These are phyloP conservation scores for Chaetothyriales sp. DNA, from an alignment of 2,329 filamentous ascomycete species.

Conservation along the genomic window DNA sequence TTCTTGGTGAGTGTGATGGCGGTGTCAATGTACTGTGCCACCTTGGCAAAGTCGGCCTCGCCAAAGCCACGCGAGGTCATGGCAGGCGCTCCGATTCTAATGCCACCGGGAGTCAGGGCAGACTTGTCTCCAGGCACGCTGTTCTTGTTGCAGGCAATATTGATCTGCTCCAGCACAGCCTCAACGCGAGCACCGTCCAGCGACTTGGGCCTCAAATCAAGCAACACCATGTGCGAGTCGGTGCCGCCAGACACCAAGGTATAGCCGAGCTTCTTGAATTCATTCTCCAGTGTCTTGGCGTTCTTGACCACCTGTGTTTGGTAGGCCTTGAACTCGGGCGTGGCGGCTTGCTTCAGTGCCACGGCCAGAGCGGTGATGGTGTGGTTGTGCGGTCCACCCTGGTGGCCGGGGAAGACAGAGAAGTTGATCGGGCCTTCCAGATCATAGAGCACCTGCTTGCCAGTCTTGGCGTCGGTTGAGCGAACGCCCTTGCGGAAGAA, in stretches of 20 bases:
- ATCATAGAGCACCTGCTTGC: slow-evolving; percentile 80
- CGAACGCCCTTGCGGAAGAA: slow-evolving; percentile 98
- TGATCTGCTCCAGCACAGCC: slow-evolving; percentile 76
- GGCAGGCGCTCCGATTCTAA: slow-evolving; percentile 87
- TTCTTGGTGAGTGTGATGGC: slow-evolving; percentile 73
- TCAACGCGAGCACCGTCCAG: slow-evolving; percentile 90
- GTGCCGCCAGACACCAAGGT: slow-evolving; percentile 91
- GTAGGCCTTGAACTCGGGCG: slow-evolving; percentile 82
- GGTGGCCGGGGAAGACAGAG: slow-evolving; percentile 97
- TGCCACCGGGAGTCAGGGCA: slow-evolving; percentile 78
- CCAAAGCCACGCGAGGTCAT: slow-evolving; percentile 96
- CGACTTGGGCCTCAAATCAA: slow-evolving; percentile 74
- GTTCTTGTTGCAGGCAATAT: slow-evolving; percentile 98
- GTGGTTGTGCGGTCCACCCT: slow-evolving; percentile 98
- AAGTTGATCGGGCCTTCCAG: slow-evolving; percentile 95
- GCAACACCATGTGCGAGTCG: slow-evolving; percentile 91
- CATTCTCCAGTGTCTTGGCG: slow-evolving; percentile 72
- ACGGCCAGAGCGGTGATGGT: slow-evolving; percentile 95
- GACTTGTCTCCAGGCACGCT: slow-evolving; percentile 92
- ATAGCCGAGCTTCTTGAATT: slow-evolving; percentile 61
- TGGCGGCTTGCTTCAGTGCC: slow-evolving; percentile 83
- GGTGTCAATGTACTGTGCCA: slow-evolving; percentile 73
- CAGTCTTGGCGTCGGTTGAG: slow-evolving; percentile 75
- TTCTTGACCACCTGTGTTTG: slow-evolving; percentile 86
- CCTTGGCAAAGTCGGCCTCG: slow-evolving; percentile 72